These are phyloP conservation scores for Beauveria sp. DNA, from an alignment of 2,329 filamentous ascomycete species.

Conservation along the genomic window DNA sequence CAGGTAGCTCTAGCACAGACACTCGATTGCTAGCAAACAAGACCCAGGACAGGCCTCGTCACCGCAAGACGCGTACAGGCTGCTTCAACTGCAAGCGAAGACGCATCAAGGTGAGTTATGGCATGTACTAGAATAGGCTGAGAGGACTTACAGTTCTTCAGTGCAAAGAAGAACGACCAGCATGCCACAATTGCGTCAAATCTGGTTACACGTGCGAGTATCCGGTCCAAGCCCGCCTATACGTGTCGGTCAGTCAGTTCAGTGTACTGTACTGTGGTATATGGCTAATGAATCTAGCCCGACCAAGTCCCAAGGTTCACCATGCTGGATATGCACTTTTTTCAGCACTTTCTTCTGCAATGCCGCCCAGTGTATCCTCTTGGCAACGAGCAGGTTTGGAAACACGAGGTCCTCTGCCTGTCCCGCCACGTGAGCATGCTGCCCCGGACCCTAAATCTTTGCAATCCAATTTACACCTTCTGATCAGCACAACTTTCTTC, in stretches of 20 bases:
- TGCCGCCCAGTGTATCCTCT: conserved; percentile 3
- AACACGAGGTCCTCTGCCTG: conserved; percentile 3
- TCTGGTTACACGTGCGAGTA: conserved; percentile 7
- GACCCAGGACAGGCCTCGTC: background rate
- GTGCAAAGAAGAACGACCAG: background rate
- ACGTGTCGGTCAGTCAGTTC: background rate
- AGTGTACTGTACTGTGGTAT: background rate
- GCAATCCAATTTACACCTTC: background rate
- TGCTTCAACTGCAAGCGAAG: conserved; percentile 4
- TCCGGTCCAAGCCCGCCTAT: background rate
- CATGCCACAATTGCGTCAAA: background rate
- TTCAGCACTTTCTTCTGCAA: background rate
- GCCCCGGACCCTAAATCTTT: background rate
- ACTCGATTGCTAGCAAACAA: background rate
- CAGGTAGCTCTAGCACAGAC: background rate
- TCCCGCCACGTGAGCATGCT: background rate
- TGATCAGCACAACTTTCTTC: background rate
- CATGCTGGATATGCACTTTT: conserved; percentile 4
- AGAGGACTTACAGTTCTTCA: background rate
- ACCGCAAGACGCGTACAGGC: conserved; percentile 7
- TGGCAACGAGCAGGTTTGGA: conserved; percentile 4
- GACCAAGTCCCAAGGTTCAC: background rate
- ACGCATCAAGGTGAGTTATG: background rate
- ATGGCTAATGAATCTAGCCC: background rate
- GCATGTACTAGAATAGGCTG: no score